phyloP scores from a whole-genome alignment of 371 early-diverging fungal genomes.

The Mortierella polycephala region DNA sequence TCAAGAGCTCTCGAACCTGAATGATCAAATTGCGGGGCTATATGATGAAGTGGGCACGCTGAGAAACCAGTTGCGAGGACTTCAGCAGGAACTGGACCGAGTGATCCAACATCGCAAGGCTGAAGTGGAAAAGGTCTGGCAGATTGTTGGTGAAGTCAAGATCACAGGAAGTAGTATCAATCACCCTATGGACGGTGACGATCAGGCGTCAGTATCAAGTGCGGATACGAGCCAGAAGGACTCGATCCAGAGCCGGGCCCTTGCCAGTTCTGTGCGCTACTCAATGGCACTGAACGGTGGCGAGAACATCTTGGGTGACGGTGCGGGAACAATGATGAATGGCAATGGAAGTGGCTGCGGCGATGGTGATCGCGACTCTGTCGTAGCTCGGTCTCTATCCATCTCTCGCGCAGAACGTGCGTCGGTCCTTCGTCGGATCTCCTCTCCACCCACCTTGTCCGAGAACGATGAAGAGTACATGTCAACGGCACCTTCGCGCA shows the following conservation, averaged over 20 bases:
- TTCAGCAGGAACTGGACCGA: conserved; percentile 66
- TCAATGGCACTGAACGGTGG: conserved; percentile 19
- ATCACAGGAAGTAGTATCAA: conserved; percentile 19
- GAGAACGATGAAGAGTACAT: conserved; percentile 38
- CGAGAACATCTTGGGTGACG: neutral
- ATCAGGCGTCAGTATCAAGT: conserved; percentile 39
- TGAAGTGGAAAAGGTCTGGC: conserved; percentile 72
- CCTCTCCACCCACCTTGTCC: conserved; percentile 16
- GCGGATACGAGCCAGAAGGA: conserved; percentile 26
- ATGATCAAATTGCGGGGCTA: conserved; percentile 60
- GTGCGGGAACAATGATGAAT: neutral
- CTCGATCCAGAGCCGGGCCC: conserved; percentile 43
- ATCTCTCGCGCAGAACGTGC: conserved; percentile 46
- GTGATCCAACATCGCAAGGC: conserved; percentile 67
- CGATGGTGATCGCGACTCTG: conserved; percentile 26
- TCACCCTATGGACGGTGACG: conserved; percentile 18
- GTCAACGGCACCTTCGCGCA: conserved; percentile 8
- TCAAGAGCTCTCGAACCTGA: conserved; percentile 60
- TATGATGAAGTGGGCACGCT: conserved; percentile 71
- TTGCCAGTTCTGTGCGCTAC: conserved; percentile 25
- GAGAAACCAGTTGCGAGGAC: conserved; percentile 61
- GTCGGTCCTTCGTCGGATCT: conserved; percentile 39
- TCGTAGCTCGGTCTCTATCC: conserved; percentile 31
- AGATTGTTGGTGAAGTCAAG: conserved; percentile 66
- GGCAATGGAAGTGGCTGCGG: conserved; percentile 1